Base-by-base conservation (phyloP, 352 stramenopile genomes). In the Globisporangium rhizosaccharum region DNA sequence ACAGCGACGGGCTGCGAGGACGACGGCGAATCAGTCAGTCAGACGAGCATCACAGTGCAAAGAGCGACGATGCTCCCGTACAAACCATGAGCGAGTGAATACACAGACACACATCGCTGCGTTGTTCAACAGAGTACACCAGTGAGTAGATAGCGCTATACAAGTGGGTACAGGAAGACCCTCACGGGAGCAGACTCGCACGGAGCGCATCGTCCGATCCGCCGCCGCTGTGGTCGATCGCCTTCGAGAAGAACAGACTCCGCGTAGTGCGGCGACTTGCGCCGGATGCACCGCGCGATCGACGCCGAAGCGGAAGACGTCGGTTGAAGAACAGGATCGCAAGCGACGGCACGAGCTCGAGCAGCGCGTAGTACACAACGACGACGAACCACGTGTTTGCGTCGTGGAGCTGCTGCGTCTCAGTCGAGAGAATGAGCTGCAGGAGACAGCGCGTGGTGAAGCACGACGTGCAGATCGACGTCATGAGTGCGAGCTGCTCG, bases 281-380 rank as follows among this genome's bases (percentile, higher is more conserved):
- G 25, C 52, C 51, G 36, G 52, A 52, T 9, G 28, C 37, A n/a
- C 61, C 54, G 12, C 67, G 63, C 33, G 53, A 57, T 33, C 70
- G 66, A 25, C 73, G 70, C 10, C 68, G 71, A 18, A 74, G 66
- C 39, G 86, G 86, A 20, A 95, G 67, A 12, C 83, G 81, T 0
- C 84, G 84, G 61, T 94, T 92, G 61, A 94, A 95, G 57, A 90
- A 93, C 39, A 95, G 49, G 20, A 94, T 79, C 28, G 81, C 85
- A 50, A 92, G 59, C 2, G 81, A 79, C 37, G 86, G 86, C 8
- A 91, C 65, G 51, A 94, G 83, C 68, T 95, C 86, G 45, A 95
- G 56, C 9, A 94, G 57, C 33, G 71, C 82, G 57, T 95, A 95
- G 56, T 90, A 92, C 12, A 92, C 70, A 5, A 93, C 61, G 30